Conservation (phyloP, 805 yeast species). For the Yamadazyma phyllophila region DNA sequence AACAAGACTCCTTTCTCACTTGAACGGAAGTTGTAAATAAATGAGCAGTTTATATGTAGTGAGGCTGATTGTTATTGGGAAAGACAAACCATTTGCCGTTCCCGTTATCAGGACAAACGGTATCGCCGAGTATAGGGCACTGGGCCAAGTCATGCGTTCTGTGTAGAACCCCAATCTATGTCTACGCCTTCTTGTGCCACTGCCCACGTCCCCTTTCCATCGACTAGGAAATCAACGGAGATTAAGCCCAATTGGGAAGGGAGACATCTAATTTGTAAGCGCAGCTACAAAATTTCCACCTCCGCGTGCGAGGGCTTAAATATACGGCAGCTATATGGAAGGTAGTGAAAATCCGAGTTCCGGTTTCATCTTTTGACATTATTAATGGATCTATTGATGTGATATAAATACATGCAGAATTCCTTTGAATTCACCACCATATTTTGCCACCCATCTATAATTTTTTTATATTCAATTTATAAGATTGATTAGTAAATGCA, state of each 20-base stretch:
- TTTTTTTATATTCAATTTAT: not conserved
- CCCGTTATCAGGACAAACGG: too few species aligned
- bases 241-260: conserved; percentile 1
- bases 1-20: too few species aligned
- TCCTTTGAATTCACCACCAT: not conserved
- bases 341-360: not conserved
- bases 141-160: not conserved
- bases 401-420: not conserved
- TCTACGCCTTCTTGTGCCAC: not conserved
- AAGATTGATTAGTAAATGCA: not conserved
- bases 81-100: too few species aligned
- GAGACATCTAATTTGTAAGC: conserved; percentile 1
- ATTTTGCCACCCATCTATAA: not conserved
- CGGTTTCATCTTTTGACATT: not conserved
- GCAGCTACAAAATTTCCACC: not conserved
- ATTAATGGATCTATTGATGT: not conserved
- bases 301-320: not conserved
- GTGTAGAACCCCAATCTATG: not conserved
- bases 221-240: not conserved
- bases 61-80: too few species aligned
- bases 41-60: too few species aligned
- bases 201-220: not conserved
- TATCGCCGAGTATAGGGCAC: not conserved
- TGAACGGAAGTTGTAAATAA: too few species aligned
- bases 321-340: not conserved